Conservation (phyloP, 257 asterid species). For the Datura wrightii region DNA sequence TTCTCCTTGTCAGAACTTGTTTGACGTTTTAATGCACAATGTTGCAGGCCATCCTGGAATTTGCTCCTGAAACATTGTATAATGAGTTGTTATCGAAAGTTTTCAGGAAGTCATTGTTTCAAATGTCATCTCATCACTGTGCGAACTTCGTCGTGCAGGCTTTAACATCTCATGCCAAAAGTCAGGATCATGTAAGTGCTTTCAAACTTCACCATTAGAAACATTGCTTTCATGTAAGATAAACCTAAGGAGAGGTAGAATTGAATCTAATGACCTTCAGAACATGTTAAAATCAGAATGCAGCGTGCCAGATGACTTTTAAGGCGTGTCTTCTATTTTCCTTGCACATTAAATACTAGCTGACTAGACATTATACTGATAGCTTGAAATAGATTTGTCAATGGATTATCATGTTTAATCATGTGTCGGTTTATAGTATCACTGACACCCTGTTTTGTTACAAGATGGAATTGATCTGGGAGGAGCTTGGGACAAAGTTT, state of each 20-base stretch:
- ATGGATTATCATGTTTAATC: constrained; percentile 24
- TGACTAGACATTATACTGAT: not conserved
- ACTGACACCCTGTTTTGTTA: constrained; percentile 18
- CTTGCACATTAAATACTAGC: not conserved
- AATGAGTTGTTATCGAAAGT: constrained; percentile 60
- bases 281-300: constrained; percentile 15
- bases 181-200: constrained; percentile 73
- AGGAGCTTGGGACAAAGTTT: constrained; percentile 76
- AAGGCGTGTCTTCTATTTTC: not conserved
- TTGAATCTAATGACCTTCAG: not conserved
- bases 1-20: constrained; percentile 4
- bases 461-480: constrained; percentile 77
- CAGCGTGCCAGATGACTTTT: constrained; percentile 8
- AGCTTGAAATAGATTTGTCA: not conserved
- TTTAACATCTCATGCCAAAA: constrained; percentile 77
- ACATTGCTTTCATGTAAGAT: constrained; percentile 7
- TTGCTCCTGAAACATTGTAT: constrained; percentile 77
- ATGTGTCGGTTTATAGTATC: not conserved
- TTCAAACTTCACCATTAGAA: constrained; percentile 27
- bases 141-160: constrained; percentile 95
- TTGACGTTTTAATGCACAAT: constrained; percentile 21
- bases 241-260: not conserved
- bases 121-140: constrained; percentile 72
- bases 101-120: constrained; percentile 67
- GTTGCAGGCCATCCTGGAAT: constrained; percentile 90